Conservation (phyloP, 1,139 yeast genomes). For the Debaryomyces sp. region DNA sequence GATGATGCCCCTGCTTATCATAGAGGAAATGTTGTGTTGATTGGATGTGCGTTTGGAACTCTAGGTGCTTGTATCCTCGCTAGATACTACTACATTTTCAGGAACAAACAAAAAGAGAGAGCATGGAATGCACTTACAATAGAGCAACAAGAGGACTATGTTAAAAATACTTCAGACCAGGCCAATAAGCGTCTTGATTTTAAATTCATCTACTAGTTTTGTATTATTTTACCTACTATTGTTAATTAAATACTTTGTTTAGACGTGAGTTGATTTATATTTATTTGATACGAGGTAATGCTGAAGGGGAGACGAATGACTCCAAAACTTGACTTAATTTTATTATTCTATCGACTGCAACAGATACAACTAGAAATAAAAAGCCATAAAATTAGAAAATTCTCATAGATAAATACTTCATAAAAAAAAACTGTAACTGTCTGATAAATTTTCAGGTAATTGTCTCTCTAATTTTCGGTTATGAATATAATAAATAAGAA, state of each 20-base stretch:
- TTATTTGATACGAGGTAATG: no score
- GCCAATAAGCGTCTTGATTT: constrained; percentile 58
- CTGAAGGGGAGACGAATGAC: no score
- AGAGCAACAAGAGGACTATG: constrained; percentile 48
- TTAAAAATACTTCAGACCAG: constrained; percentile 37
- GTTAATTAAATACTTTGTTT: not conserved
- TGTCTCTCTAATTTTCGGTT: constrained; percentile 41
- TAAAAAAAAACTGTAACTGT: not conserved
- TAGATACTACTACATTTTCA: constrained; percentile 42
- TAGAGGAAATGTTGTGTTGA: constrained; percentile 44
- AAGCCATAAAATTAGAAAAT: no score
- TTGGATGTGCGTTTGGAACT: constrained; percentile 10
- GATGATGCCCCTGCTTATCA: constrained; percentile 58
- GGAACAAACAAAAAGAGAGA: constrained; percentile 43
- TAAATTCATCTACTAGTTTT: constrained; percentile 15
- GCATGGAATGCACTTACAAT: constrained; percentile 45
- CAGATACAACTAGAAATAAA: no score
- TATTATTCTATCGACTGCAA: no score
- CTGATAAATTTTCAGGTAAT: not conserved
- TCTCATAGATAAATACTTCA: no score
- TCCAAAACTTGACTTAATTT: no score
- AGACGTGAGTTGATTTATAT: no score
- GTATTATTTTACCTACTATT: not conserved
- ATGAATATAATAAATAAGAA: constrained; percentile 1
- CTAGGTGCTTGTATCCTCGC: constrained; percentile 10